Evolutionary conservation across 2,329 filamentous ascomycete genomes (phyloP), one percentile per base, ranked within the genome.

Genomic region (Colletotrichum viniferum): DNA sequence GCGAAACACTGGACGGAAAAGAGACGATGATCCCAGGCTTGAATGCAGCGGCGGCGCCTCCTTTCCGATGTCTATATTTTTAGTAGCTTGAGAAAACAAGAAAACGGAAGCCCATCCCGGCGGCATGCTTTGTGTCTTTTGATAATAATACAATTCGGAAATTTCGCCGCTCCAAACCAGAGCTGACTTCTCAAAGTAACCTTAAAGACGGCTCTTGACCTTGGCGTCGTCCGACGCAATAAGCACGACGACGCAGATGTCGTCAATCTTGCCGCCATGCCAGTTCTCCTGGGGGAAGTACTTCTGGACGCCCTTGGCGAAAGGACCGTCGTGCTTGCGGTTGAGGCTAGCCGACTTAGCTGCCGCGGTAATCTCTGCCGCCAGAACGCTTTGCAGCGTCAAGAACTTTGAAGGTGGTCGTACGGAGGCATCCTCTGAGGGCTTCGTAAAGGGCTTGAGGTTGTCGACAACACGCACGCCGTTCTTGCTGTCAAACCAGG

Each of bases 241-340:
- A 36, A 93, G 92, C 16, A 96, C 93, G 66, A 99, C 88, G 6
- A 95, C 95, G 80, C 95, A 96, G 74, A 99, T 98, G 84, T 99
- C 97, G 82, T 99, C 97, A 24, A 97, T 91, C 85, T 99, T 99
- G 68, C 97, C 97, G 73, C 97, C 97, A 74, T 92, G 92, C 92
- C 95, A 99, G 74, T 92, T 91, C 84, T 98, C 96, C 48, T 93
- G 88, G 0, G 97, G 96, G 79, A 95, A 98, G 81, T 94, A 93
- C 81, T 93, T 94, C 82, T 97, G 95, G 24, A 98, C 95, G 84
- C 98, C 96, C 84, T 95, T 98, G 55, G 97, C 96, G 84, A 99
- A 99, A 0, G 97, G 97, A 0, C 96, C 96, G 83, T 98, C 95
- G 68, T 95, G 87, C 80, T 94, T 95, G 64, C 89, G 91, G 84